Evolutionary conservation across 2,329 filamentous ascomycete genomes (phyloP).

Genomic region (Colletotrichum truncatum): DNA sequence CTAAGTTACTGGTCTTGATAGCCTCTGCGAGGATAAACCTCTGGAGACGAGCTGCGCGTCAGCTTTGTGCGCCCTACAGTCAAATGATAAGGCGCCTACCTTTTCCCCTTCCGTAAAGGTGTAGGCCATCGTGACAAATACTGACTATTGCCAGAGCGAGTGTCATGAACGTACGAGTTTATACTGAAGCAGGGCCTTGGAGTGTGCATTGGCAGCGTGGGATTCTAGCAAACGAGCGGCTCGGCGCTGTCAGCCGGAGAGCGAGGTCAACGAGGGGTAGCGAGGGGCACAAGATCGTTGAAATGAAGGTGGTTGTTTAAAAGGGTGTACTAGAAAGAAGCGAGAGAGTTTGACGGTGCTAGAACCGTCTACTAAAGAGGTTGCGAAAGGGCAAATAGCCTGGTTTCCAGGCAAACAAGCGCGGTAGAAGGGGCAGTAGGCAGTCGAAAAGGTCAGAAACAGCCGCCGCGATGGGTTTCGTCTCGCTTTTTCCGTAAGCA

Average conservation of each 20-base stretch:
- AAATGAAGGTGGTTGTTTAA: slow-evolving; percentile 8
- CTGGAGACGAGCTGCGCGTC: slow-evolving; percentile 43
- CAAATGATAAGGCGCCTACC: slow-evolving; percentile 46
- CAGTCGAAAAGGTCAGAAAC: slow-evolving; percentile 5
- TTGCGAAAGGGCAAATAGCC: neutral
- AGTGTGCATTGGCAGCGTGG: slow-evolving; percentile 29
- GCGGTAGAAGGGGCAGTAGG: slow-evolving; percentile 1
- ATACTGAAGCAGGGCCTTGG: neutral
- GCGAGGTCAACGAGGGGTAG: neutral
- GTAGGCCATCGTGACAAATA: slow-evolving; percentile 32
- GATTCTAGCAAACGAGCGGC: slow-evolving; percentile 11
- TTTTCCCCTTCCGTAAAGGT: slow-evolving; percentile 61
- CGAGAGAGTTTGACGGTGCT: slow-evolving; percentile 11
- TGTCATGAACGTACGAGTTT: slow-evolving; percentile 6
- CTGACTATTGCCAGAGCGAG: neutral
- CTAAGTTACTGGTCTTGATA: slow-evolving; percentile 63
- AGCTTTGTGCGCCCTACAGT: neutral
- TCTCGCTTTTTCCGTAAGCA: neutral
- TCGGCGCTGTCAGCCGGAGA: slow-evolving; percentile 5
- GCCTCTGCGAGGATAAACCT: slow-evolving; percentile 67
- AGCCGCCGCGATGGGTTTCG: slow-evolving; percentile 1
- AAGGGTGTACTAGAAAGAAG: neutral
- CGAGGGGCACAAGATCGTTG: neutral
- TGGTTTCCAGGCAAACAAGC: slow-evolving; percentile 7
- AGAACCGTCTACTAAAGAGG: slow-evolving; percentile 7